phyloP scores from a whole-genome alignment of 352 stramenopile species.

The Phytophthora cactorum region DNA sequence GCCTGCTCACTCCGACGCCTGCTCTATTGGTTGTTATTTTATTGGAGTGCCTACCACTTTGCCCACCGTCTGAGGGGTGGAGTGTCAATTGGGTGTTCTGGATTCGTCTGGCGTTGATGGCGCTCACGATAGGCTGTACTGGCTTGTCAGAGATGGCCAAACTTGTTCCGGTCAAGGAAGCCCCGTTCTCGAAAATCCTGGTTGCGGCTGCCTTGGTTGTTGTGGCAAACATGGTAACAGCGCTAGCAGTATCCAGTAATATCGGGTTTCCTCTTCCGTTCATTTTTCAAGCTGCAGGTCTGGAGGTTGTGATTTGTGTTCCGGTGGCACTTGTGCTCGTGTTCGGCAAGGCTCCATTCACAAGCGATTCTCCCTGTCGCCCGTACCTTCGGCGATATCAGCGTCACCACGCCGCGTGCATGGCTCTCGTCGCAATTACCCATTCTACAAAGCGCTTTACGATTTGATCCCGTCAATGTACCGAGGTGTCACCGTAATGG shows the following conservation, averaged over 20 bases:
- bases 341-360: not conserved
- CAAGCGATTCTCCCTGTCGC: not conserved
- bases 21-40: conserved; percentile 9
- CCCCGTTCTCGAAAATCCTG: not conserved
- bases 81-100: not conserved
- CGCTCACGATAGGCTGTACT: not conserved
- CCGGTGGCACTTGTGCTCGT: not conserved
- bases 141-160: not conserved
- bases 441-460: not conserved
- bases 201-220: not conserved
- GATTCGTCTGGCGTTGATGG: not conserved
- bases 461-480: not conserved
- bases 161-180: not conserved
- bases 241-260: not conserved
- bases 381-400: not conserved
- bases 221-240: not conserved
- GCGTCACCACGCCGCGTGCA: not conserved
- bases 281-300: not conserved
- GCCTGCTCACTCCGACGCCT: conserved; percentile 14
- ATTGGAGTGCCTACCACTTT: conserved; percentile 19
- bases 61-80: too few species aligned
- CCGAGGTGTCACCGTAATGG: not conserved
- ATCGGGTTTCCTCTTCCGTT: not conserved
- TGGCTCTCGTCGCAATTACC: not conserved
- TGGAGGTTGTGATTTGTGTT: not conserved